Conservation (phyloP, 1,139 yeast species). For the Williopsis jadinii region DNA sequence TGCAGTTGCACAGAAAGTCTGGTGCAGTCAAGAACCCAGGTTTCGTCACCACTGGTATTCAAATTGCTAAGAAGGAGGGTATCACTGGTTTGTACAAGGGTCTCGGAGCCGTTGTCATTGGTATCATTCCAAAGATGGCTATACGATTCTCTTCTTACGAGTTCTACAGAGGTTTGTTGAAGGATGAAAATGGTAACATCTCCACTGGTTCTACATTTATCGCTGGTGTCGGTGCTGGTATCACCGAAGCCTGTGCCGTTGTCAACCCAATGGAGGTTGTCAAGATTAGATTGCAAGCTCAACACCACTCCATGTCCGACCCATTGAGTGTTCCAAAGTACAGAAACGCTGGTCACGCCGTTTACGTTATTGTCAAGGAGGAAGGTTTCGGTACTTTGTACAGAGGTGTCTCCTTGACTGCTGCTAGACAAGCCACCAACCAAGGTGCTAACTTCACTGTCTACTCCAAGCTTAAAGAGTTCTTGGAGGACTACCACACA, state of each 20-base stretch:
- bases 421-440: slow-evolving; percentile 96
- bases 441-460: slow-evolving; percentile 98
- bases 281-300: slow-evolving; percentile 93
- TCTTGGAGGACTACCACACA: slow-evolving; percentile 59
- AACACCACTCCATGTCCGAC: slow-evolving; percentile 82
- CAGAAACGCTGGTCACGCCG: slow-evolving; percentile 89
- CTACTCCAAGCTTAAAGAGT: slow-evolving; percentile 76
- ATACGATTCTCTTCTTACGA: slow-evolving; percentile 93
- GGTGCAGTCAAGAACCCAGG: slow-evolving; percentile 73
- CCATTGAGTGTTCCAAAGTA: slow-evolving; percentile 67
- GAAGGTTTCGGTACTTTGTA: slow-evolving; percentile 88
- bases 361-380: slow-evolving; percentile 75
- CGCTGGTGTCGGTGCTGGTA: slow-evolving; percentile 97
- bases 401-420: slow-evolving; percentile 93
- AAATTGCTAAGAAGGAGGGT: slow-evolving; percentile 75
- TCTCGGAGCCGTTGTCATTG: slow-evolving; percentile 93
- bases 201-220: slow-evolving; percentile 68
- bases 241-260: slow-evolving; percentile 89
- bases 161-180: slow-evolving; percentile 67
- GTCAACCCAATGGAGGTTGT: slow-evolving; percentile 98
- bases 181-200: slow-evolving; percentile 57
- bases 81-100: slow-evolving; percentile 89
- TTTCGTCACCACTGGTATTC: slow-evolving; percentile 71
- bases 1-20: slow-evolving; percentile 75
- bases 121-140: slow-evolving; percentile 98